Evolutionary conservation across 1,284 basidiomycete genomes (phyloP).

Genomic region (Pholiota adiposa): DNA sequence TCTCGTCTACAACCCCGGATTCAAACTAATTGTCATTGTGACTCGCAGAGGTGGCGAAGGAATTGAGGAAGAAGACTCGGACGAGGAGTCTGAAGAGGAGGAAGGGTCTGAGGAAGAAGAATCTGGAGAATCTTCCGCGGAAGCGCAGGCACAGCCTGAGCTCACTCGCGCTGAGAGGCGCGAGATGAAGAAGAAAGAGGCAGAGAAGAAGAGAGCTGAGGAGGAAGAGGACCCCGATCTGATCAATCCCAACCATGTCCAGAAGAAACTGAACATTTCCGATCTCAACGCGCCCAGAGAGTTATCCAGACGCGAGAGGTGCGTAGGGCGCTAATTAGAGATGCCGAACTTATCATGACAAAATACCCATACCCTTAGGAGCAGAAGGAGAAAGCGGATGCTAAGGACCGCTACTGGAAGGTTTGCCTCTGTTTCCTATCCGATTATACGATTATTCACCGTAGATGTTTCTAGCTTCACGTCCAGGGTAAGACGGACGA

Average conservation of each 20-base stretch:
- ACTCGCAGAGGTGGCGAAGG: conserved; percentile 15
- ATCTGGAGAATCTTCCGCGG: conserved; percentile 36
- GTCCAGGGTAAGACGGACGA: conserved; percentile 84
- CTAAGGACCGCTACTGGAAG: conserved; percentile 86
- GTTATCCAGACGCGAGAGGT: conserved; percentile 73
- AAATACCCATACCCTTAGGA: conserved; percentile 45
- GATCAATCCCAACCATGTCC: conserved; percentile 72
- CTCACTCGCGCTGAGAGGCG: conserved; percentile 67
- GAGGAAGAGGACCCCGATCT: conserved; percentile 62
- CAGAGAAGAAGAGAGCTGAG: conserved; percentile 46
- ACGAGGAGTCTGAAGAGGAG: conserved; percentile 34
- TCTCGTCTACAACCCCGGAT: conserved; percentile 6
- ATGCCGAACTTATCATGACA: conserved; percentile 4
- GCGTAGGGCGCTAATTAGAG: conserved; percentile 22
- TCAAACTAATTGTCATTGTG: conserved; percentile 9
- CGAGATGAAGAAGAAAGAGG: conserved; percentile 76
- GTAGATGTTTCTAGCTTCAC: conserved; percentile 54
- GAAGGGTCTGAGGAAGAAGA: conserved; percentile 38
- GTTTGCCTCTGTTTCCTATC: conserved; percentile 35
- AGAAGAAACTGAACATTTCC: conserved; percentile 68
- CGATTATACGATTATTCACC: not conserved
- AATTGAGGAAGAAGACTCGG: conserved; percentile 23
- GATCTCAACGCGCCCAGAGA: conserved; percentile 61
- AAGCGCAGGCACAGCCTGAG: conserved; percentile 49
- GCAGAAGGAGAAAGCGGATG: conserved; percentile 87